Percentiles rank a stretch among this genome's conserved stretches.
phyloP scores from a whole-genome alignment of 2,329 filamentous ascomycete species.

The Trichoderma arundinaceum region DNA sequence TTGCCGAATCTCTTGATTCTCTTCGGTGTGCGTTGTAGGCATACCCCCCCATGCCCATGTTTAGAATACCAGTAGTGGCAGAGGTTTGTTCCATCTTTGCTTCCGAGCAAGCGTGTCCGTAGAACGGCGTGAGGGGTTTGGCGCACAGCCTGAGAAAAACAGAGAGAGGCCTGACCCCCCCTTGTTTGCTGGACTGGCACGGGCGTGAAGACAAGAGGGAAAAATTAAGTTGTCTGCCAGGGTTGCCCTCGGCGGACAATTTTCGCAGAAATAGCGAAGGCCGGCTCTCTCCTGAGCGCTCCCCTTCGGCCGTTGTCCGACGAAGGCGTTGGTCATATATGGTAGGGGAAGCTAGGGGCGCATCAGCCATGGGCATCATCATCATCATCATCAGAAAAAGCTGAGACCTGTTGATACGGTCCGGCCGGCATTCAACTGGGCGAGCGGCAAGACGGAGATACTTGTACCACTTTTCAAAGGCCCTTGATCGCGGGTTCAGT shows the following conservation, averaged over 20 bases:
- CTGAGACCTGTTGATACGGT: constrained; percentile 8
- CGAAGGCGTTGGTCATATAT: constrained; percentile 25
- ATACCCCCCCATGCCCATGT: neutral
- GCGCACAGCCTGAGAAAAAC: neutral
- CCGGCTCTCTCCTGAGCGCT: constrained; percentile 19
- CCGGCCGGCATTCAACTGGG: neutral
- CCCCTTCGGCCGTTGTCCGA: constrained; percentile 32
- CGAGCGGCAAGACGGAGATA: neutral
- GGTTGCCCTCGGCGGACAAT: constrained; percentile 28
- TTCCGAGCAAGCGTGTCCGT: neutral
- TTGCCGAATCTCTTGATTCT: neutral
- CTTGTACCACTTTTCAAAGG: constrained; percentile 1
- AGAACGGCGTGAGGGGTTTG: constrained; percentile 1
- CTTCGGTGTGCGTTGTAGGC: neutral
- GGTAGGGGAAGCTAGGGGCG: constrained; percentile 25
- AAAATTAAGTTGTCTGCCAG: constrained; percentile 12
- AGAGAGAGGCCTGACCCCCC: neutral
- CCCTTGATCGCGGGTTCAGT: neutral
- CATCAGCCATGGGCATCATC: constrained; percentile 14
- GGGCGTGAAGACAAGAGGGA: neutral
- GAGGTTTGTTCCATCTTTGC: neutral
- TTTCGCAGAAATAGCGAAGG: constrained; percentile 24
- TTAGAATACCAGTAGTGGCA: neutral
- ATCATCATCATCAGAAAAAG: neutral
- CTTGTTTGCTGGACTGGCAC: constrained; percentile 12